Evolutionary conservation across 2,329 filamentous ascomycete genomes (phyloP), one percentile per base, ranked within the genome.

Genomic region (Ophiocordyceps camponoti-saundersi): DNA sequence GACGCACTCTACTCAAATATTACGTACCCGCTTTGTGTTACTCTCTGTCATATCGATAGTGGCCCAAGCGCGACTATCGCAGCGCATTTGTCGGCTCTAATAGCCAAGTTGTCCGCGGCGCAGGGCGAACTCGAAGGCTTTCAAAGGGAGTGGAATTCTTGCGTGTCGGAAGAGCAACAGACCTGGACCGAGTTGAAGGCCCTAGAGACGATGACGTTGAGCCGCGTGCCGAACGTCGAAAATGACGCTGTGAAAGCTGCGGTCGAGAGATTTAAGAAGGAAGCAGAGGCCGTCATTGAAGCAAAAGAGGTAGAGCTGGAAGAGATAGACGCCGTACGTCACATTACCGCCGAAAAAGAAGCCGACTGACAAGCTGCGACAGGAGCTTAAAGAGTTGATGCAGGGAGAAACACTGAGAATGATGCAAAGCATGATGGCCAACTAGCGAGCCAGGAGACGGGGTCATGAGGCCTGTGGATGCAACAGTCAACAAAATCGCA

Each of bases 1-100:
- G 48, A 56, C 3, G 34, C 46, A 0, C 47, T 65, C 2, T 64
- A 64, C 42, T 48, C 50, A 26, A 62, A 62, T 48, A 56, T 65
- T 7, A 46, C 53, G 0, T 56, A 54, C n/a, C 61, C 61, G 1
- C 48, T 65, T 1, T 55, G 56, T 0, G 56, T 53, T 1, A 65
- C 63, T 0, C 47, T 61, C 3, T 65, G 61, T 18, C 52, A 57
- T 34, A 53, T 55, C 0, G 46, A 53, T 16, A 50, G 46, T 0
- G 46, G 54, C 10, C 52, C 59, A 1, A 47, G 47, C n/a, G 57
- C 56, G 0, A 60, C 53, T 0, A 50, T 65, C 1, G 48, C 47
- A 0, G 45, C 47, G 2, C 63, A 63, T 20, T 29, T 64, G 3
- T 29, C 50, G 1, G 46, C 39, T 1, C 42, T 64, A 2, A 50